Base-by-base conservation (phyloP, 139 green algal genomes). In the Limnomonas spitsbergensis region DNA sequence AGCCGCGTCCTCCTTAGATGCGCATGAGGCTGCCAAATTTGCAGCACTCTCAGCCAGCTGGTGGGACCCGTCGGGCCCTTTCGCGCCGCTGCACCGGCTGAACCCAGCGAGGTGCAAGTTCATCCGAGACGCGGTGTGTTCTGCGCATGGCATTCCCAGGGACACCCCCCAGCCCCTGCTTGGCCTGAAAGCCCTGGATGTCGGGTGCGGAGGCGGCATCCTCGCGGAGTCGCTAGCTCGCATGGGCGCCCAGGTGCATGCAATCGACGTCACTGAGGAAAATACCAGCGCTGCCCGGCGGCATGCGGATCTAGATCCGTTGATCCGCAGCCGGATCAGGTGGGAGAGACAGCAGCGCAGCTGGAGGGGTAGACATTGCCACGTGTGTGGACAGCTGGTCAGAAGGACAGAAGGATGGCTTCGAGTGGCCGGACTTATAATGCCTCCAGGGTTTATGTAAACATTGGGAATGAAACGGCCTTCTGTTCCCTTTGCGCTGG, bases 131-230 rank as follows among this genome's bases (percentile, higher is more conserved):
- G 86, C 79, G n/a, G 47, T 96, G 3, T 90, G 83, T 61, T 77
- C 75, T 34, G 36, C 70, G 4, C 66, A 78, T 26, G 70, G 78
- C 0, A 31, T 82, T n/a, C 38, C 74, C 24, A 61, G 37, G 20
- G 69, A 82, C n/a, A 14, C 38, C 34, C 66, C 47, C 20, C 53
- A 85, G 54, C 83, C 84, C 1, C 68, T 92, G 2, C 0, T 35
- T 34, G 86, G 86, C 0, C 69, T 90, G 6, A 61, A 53, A 0
- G 66, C 96, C 40, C 78, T 97, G 75, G 94, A 98, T 76, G 93
- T 98, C 31, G 94, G 94, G 32, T 98, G 93, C 79, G 94, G 94
- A 2, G 94, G 93, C 4, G 94, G 94, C 31, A 84, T 98, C 31
- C 82, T 98, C 31, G 66, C 81, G 6, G 93, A 97, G 84, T 80